Evolutionary conservation across 192 early-diverging fungal genomes (phyloP).

Genomic region (Coemansia sp.): DNA sequence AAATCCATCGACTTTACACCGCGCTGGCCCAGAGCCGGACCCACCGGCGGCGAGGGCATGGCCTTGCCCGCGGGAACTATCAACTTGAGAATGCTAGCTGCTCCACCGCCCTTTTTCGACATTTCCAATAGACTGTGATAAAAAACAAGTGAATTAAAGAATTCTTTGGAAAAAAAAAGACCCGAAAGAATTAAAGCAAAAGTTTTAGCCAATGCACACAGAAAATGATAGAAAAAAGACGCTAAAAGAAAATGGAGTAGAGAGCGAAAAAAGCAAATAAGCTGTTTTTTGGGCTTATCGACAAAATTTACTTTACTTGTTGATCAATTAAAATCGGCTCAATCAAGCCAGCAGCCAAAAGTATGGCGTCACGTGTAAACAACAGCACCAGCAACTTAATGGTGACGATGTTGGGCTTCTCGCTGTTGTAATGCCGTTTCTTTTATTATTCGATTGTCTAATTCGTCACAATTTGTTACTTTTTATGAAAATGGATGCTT

Average conservation of each 20-base stretch:
- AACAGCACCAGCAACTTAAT: too few species aligned
- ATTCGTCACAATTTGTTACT: too few species aligned
- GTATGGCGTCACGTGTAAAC: too few species aligned
- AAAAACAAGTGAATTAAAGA: not conserved
- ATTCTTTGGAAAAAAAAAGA: too few species aligned
- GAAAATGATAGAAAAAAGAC: not conserved
- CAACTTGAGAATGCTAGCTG: conserved; percentile 63
- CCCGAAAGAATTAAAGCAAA: conserved; percentile 4
- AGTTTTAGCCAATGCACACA: too few species aligned
- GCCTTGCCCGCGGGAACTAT: conserved; percentile 92
- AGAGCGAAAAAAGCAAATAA: not conserved
- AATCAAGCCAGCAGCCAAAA: too few species aligned
- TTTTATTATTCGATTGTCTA: too few species aligned
- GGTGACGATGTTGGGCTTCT: too few species aligned
- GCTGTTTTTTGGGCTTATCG: not conserved
- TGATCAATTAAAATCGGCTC: too few species aligned
- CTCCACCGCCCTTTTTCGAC: conserved; percentile 51
- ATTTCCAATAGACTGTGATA: conserved; percentile 17
- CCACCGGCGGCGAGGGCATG: conserved; percentile 88
- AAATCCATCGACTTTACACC: conserved; percentile 99
- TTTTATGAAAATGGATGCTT: conserved; percentile 66
- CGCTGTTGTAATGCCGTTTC: too few species aligned
- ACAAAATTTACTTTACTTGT: not conserved
- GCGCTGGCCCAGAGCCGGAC: conserved; percentile 92
- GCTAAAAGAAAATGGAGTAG: not conserved